phyloP scores from a whole-genome alignment of 768 basidiomycete species.

The Leucocoprinus birnbaumii region DNA sequence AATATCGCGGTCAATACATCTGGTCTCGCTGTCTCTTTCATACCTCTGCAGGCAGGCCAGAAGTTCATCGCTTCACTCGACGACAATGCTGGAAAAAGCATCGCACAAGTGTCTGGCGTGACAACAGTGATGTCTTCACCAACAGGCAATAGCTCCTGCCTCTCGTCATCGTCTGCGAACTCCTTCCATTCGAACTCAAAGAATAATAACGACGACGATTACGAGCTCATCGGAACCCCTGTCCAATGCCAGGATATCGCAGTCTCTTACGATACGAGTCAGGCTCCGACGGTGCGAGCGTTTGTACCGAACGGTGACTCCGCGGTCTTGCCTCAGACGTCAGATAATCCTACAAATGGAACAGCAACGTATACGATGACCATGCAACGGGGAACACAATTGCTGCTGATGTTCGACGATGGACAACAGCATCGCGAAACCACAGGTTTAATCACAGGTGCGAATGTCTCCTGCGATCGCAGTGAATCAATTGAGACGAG shows the following conservation, averaged over 20 bases:
- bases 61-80: constrained; percentile 56
- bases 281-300: constrained; percentile 33
- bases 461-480: background rate
- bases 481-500: background rate
- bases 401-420: constrained; percentile 45
- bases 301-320: constrained; percentile 35
- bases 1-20: constrained; percentile 29
- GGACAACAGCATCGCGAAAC: constrained; percentile 35
- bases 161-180: constrained; percentile 20
- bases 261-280: constrained; percentile 35
- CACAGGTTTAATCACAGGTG: constrained; percentile 39
- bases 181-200: background rate
- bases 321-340: constrained; percentile 22
- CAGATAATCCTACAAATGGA: constrained; percentile 25
- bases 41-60: constrained; percentile 48
- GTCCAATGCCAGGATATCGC: constrained; percentile 49
- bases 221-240: constrained; percentile 27
- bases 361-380: constrained; percentile 41
- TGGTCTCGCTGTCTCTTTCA: constrained; percentile 44
- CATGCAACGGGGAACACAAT: constrained; percentile 29
- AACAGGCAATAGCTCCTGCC: constrained; percentile 36
- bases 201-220: constrained; percentile 20
- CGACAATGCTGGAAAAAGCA: constrained; percentile 35
- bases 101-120: constrained; percentile 45
- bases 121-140: constrained; percentile 40